Base-by-base conservation (phyloP, 164 flowering plant genomes). In the Vitis rupestris region DNA sequence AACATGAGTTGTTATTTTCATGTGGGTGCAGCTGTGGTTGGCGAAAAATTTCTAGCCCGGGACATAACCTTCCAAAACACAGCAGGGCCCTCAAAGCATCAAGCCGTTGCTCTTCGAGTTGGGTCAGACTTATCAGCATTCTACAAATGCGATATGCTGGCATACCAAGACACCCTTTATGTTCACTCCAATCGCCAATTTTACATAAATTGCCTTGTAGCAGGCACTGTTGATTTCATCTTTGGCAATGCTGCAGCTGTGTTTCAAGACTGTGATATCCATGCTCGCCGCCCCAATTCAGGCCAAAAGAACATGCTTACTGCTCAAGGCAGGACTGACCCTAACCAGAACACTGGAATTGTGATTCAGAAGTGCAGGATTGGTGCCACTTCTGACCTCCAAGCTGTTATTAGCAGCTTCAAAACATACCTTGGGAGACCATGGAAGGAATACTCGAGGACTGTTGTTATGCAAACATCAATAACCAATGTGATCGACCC, bases 101-200 rank as follows among this genome's bases (percentile, higher is more conserved):
- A 93, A 70, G 97, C 97, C 0, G 97, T 93, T 59, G 98, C 98
- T 0, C 86, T 92, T 9, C 88, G 97, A 0, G 91, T 86, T 1
- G 90, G 94, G 0, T 71, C 95, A 0, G 98, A 94, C 61, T 75
- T 85, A 17, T 83, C 97, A 0, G 97, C 93, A 12, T 91, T 93
- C 79, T 90, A 93, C 84, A 66, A 69, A 19, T 91, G 96, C 66
- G 88, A 84, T 81, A 68, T 93, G 12, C 48, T 87, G 0, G 98
- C 90, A 1, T 91, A 87, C 79, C 98, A 93, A 70, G 98, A 93
- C 85, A 83, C 94, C 8, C 96, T 91, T 63, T 91, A 91, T 70
- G 93, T 84, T 27, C 95, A 93, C 81, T 78, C 86, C 63, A 88
- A 84, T 59, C 91, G 97, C 10, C 93, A 91, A 23, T 91, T 87